phyloP scores from a whole-genome alignment of 768 basidiomycete species.

The Boletus edulis region DNA sequence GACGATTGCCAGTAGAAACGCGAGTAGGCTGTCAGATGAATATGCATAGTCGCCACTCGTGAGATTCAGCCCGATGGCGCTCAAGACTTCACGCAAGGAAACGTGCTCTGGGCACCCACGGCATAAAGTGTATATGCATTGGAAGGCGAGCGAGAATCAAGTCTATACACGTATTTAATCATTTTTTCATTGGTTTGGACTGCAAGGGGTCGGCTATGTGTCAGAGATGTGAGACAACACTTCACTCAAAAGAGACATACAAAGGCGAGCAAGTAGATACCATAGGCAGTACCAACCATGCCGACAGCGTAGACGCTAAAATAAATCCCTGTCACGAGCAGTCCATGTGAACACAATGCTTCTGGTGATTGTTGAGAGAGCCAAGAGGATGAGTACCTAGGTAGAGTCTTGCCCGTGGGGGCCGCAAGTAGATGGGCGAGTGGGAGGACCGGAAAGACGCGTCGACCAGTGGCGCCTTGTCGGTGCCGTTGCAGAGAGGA shows the following conservation, averaged over 20 bases:
- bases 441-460: too few relatives aligned
- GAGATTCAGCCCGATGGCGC: not conserved
- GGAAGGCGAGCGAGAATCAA: not conserved
- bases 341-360: not conserved
- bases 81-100: not conserved
- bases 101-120: not conserved
- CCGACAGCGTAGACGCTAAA: slow-evolving; percentile 52
- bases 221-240: not conserved
- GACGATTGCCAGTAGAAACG: slow-evolving; percentile 1
- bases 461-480: too few relatives aligned
- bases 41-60: not conserved
- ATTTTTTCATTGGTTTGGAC: slow-evolving; percentile 31
- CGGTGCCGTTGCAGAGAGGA: too few relatives aligned
- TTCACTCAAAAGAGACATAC: not conserved
- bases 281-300: slow-evolving; percentile 51
- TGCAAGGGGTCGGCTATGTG: not conserved
- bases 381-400: slow-evolving; percentile 43
- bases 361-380: rapidly evolving
- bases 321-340: slow-evolving; percentile 48
- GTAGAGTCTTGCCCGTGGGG: slow-evolving; percentile 20
- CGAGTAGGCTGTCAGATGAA: not conserved
- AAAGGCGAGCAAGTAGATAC: slow-evolving; percentile 23
- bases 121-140: slow-evolving; percentile 14
- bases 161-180: slow-evolving; percentile 21
- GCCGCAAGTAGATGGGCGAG: too few relatives aligned